These are phyloP conservation scores for Amauroascus verrucosus DNA, from an alignment of 2,329 filamentous ascomycete genomes.

Conservation along the genomic window DNA sequence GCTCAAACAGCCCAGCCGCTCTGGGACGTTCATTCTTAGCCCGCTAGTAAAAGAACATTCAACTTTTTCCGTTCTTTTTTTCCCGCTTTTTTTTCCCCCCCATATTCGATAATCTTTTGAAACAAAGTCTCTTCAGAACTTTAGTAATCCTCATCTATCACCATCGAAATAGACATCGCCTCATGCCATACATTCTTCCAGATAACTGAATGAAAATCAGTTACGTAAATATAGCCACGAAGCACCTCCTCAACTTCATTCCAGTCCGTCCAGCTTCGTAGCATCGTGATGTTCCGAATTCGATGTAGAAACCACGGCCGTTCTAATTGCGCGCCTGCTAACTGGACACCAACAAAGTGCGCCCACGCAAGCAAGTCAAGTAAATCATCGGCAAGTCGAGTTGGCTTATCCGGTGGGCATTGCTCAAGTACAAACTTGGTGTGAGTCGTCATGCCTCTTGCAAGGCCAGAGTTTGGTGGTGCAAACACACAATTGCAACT, in stretches of 20 bases:
- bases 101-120: too few species aligned
- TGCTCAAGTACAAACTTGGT: slow-evolving; percentile 19
- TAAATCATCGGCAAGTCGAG: slow-evolving; percentile 16
- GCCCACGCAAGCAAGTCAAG: slow-evolving; percentile 26
- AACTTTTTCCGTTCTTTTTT: too few species aligned
- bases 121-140: not conserved
- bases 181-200: slow-evolving; percentile 28
- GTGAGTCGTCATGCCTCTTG: slow-evolving; percentile 27
- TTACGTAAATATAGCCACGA: slow-evolving; percentile 24
- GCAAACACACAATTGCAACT: slow-evolving; percentile 27
- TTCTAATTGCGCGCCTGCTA: slow-evolving; percentile 23
- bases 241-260: slow-evolving; percentile 22
- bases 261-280: slow-evolving; percentile 26
- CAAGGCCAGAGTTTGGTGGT: slow-evolving; percentile 26
- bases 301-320: slow-evolving; percentile 26
- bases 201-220: slow-evolving; percentile 18
- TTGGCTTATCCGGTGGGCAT: slow-evolving; percentile 17
- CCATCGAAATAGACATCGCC: slow-evolving; percentile 16
- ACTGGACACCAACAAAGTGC: slow-evolving; percentile 27
- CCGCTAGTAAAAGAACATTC: too few species aligned
- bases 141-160: slow-evolving; percentile 7
- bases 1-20: too few species aligned
- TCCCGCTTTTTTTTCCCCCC: too few species aligned
- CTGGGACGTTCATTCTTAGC: too few species aligned
- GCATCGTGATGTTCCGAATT: slow-evolving; percentile 20